Base-by-base conservation (phyloP, 805 yeast species). In the Ogataea paraovalis region DNA sequence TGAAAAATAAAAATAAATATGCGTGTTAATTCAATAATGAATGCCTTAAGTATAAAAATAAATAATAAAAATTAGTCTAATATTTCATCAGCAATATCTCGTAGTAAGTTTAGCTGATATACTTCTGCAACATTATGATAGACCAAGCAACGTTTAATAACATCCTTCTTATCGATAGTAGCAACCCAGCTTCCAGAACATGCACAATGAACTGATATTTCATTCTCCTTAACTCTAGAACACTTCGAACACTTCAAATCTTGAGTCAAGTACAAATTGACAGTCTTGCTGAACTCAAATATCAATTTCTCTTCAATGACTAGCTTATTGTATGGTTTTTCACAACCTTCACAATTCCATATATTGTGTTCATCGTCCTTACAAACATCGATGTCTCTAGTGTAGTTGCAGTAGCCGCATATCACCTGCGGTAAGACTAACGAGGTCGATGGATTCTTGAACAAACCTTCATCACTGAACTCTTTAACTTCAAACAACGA, bases 131-230 rank as follows among this genome's bases (percentile, higher is more conserved):
- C 82, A 48, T 78, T 81, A 20, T 68, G 68, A 61, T 76, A 87
- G 0, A 80, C 73, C 6, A 60, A 63, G 3, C 83, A 57, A 44
- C 72, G 71, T 43, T 68, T 67, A 16, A 70, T 65, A 7, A 89
- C 59, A 0, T 72, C 76, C 4, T 60, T 66, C 42, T 70, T 68
- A 4, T 71, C 60, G 19, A 82, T 62, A 0, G 87, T 80, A 42
- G 79, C 83, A 3, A 65, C 70, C 96, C 96, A 90, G 14, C 67
- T 62, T 8, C 99, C 99, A 0, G 99, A 92, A 63, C 99, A 94
- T 19, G 78, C 67, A 66, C 99, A 95, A 62, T 81, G 81, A 27
- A 72, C 72, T 28, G 89, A 76, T 77, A 94, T 73, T 52, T 84
- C 83, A 55, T 79, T 83, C 32, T 78, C 80, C 57, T 80, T 80